A percentile compares a stretch with the other conserved stretches of the same genome.
Evolutionary conservation across 1,139 yeast genomes (phyloP).

Genomic region (Zhuliangozyma parablackwelliae): DNA sequence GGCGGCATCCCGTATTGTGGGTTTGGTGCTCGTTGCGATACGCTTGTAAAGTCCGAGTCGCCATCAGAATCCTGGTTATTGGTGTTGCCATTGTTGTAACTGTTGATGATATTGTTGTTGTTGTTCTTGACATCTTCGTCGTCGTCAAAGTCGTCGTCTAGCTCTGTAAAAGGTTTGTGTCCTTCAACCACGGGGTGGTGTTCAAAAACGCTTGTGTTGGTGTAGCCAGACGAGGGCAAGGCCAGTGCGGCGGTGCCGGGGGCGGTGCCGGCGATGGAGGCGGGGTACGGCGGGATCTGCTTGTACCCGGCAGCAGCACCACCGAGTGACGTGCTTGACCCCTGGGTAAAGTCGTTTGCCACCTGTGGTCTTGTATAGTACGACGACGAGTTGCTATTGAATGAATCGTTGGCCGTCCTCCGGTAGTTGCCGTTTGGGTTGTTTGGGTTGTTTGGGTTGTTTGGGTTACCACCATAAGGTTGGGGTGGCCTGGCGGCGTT

Average conservation of each 20-base stretch:
- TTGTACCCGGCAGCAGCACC: conserved; percentile 1
- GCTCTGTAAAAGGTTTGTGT: conserved; percentile 44
- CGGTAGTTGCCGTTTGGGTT: too few species aligned
- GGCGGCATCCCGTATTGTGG: conserved; percentile 40
- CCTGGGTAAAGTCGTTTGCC: conserved; percentile 32
- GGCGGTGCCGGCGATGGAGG: neutral
- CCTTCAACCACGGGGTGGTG: conserved; percentile 47
- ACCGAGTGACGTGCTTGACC: conserved; percentile 2
- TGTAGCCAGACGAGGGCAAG: conserved; percentile 3
- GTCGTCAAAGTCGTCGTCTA: conserved; percentile 30
- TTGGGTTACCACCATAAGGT: neutral
- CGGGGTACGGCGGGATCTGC: conserved; percentile 6
- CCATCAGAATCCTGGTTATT: conserved; percentile 28
- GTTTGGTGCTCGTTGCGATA: conserved; percentile 74
- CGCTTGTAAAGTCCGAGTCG: conserved; percentile 71
- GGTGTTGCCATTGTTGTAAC: conserved; percentile 1
- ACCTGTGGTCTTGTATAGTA: conserved; percentile 32
- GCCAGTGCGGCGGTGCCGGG: neutral
- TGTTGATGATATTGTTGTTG: neutral
- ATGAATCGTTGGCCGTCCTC: conserved; percentile 3
- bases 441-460: neutral
- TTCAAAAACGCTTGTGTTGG: conserved; percentile 28
- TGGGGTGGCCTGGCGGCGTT: neutral
- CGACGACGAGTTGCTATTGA: conserved; percentile 18
- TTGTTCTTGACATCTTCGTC: conserved; percentile 6